Evolutionary conservation across 164 flowering plant species (phyloP), one percentile per base, ranked within the genome.

Genomic region (Sextonia rubra): DNA sequence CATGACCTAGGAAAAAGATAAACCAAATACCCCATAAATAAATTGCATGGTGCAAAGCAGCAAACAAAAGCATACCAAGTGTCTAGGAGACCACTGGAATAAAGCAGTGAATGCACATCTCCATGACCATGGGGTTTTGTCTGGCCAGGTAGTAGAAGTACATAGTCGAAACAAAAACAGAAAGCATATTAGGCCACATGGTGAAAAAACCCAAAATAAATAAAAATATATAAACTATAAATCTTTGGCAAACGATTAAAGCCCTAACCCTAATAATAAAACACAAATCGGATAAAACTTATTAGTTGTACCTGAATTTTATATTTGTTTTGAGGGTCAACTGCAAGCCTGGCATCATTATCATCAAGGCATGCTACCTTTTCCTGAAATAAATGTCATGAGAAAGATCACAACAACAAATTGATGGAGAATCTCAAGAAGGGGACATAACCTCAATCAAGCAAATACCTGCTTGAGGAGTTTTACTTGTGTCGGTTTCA

Each of bases 91-190:
- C 97, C 95, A 69, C 94, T 90, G 24, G 98, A 91, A 77, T 87
- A 91, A 61, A 96, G 92, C 78, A 96, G 97, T 74, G 97, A 74
- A 79, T 96, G 99, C 71, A 96, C 99, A 84, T 96, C 99, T 44
- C 99, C 99, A 82, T 96, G 99, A 60, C 99, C 99, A 80, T 93
- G 99, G 76, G 99, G 99, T 83, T 96, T 96, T 69, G 99, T 96
- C 99, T 96, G 68, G 29, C 72, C 71, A 79, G 32, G 49, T 29
- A 77, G 49, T 29, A 77, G 25, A 67, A 30, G 69, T 47, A 56
- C 69, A 23, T 47, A 66, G 71, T 22, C 12, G 29, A 71, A 27
- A 26, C 8, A 47, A 48, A 62, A 60, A 23, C 24, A 15, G 32
- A 56, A 17, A 27, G 18, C 5, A 2, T 5, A 14, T 4, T 64